Evolutionary conservation across 768 basidiomycete genomes (phyloP).

Genomic region (Amylocystis lapponica): DNA sequence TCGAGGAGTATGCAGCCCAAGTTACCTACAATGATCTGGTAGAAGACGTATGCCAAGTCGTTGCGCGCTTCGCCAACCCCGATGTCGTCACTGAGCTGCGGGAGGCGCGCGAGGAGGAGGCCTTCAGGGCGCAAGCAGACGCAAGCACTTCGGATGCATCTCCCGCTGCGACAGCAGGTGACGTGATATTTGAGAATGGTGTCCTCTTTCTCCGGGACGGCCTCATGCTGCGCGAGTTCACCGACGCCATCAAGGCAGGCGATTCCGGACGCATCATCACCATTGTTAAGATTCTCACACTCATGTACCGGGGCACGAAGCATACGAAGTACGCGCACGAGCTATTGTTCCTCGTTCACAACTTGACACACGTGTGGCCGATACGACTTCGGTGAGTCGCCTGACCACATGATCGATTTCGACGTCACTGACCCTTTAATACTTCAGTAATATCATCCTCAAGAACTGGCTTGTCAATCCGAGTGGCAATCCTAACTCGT

Average conservation of each 20-base stretch:
- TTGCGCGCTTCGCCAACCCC: slow-evolving; percentile 15
- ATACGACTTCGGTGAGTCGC: slow-evolving; percentile 6
- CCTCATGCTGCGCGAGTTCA: slow-evolving; percentile 20
- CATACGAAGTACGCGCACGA: slow-evolving; percentile 25
- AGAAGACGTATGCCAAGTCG: slow-evolving; percentile 16
- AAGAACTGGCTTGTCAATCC: slow-evolving; percentile 30
- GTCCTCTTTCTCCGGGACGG: slow-evolving; percentile 25
- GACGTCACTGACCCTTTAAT: not conserved
- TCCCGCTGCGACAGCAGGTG: slow-evolving; percentile 5
- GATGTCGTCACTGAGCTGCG: slow-evolving; percentile 17
- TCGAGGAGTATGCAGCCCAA: slow-evolving; percentile 16
- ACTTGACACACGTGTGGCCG: slow-evolving; percentile 15
- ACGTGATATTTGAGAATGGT: slow-evolving; percentile 20
- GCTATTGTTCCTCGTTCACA: slow-evolving; percentile 10
- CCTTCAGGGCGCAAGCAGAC: not conserved
- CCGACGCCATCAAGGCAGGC: slow-evolving; percentile 24
- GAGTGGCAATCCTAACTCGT: slow-evolving; percentile 15
- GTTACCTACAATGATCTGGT: slow-evolving; percentile 18
- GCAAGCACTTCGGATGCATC: not conserved
- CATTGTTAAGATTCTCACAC: slow-evolving; percentile 18
- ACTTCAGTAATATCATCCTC: slow-evolving; percentile 18
- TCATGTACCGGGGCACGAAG: slow-evolving; percentile 21
- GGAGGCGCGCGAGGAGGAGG: not conserved
- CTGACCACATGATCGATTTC: not conserved
- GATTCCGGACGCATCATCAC: slow-evolving; percentile 24